Percentiles rank a stretch among this genome's conserved stretches.
Evolutionary conservation across 129 eudicot species (phyloP).

Genomic region (Helianthus tuberosus): DNA sequence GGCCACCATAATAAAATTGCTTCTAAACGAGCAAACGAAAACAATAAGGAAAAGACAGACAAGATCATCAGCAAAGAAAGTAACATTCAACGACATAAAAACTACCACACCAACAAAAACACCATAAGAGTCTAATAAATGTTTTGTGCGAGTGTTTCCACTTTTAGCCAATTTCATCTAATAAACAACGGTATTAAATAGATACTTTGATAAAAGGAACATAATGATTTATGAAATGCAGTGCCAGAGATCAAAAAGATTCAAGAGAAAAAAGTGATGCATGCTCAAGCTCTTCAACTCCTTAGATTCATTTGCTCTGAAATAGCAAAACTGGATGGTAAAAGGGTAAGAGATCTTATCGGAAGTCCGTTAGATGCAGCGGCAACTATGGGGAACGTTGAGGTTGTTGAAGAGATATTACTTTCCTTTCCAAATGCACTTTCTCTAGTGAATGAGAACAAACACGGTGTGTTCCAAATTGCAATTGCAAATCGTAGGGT

Average conservation of each 20-base stretch:
- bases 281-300: conserved; percentile 19
- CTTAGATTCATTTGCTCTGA: conserved; percentile 16
- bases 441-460: not conserved
- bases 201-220: not conserved
- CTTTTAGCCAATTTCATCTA: no score
- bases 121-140: no score
- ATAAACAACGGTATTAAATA: not conserved
- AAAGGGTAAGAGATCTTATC: conserved; percentile 5
- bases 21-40: not conserved
- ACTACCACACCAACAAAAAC: no score
- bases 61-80: not conserved
- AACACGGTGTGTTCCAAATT: conserved; percentile 9
- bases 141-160: no score
- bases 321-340: not conserved
- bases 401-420: conserved; percentile 31
- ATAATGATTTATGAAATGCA: conserved; percentile 8
- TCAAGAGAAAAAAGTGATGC: conserved; percentile 15
- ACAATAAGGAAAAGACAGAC: not conserved
- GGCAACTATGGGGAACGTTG: conserved; percentile 24
- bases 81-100: no score
- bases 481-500: conserved; percentile 14
- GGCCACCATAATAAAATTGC: no score
- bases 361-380: conserved; percentile 4
- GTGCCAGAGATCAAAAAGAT: conserved; percentile 19
- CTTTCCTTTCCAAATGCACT: conserved; percentile 15